Evolutionary conservation across 345 rosid species (phyloP), one percentile per base, ranked within the genome.

Genomic region (Populus ilicifolia): DNA sequence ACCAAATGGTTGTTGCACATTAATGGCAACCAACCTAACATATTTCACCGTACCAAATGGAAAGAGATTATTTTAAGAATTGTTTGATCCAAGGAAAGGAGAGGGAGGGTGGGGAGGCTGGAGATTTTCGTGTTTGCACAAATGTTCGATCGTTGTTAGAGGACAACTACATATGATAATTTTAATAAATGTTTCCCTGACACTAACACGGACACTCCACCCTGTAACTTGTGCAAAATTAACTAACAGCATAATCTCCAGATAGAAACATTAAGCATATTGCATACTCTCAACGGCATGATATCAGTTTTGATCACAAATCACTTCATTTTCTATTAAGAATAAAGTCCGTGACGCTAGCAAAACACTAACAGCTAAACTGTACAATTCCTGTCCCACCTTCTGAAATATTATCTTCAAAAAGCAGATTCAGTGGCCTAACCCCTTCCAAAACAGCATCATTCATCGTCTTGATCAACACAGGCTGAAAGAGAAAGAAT

Each of bases 401-500:
- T 70, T 50, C 69, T 20, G 46, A 25, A 66, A 74, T 67, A 33
- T 43, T 38, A 9, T 35, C 41, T 30, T 20, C 64, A 48, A 67
- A 25, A 74, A 63, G 30, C 41, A 1, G 52, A 27, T 61, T 27
- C n/a, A 20, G 17, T 54, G 13, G 69, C 41, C 29, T 39, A 69
- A 29, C 2, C 36, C 73, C 61, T 38, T 35, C 30, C 48, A 38
- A 72, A 36, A 48, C 72, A 12, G 66, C 69, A 27, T 81, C 78
- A 85, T 35, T 30, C 80, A 29, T 54, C 76, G 29, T 74, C 87
- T 75, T 76, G 48, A 76, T 77, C 86, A 56, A 71, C 69, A 56
- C 87, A 85, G 38, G 83, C 90, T 87, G 84, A 78, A 78, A 83
- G 64, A 65, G 38, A 7, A 62, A 50, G 75, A 1, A 14, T 16